Percentiles rank a stretch among this genome's conserved stretches.
These are phyloP conservation scores for Plasmopara halstedii DNA, from an alignment of 352 stramenopile species.

Conservation along the genomic window DNA sequence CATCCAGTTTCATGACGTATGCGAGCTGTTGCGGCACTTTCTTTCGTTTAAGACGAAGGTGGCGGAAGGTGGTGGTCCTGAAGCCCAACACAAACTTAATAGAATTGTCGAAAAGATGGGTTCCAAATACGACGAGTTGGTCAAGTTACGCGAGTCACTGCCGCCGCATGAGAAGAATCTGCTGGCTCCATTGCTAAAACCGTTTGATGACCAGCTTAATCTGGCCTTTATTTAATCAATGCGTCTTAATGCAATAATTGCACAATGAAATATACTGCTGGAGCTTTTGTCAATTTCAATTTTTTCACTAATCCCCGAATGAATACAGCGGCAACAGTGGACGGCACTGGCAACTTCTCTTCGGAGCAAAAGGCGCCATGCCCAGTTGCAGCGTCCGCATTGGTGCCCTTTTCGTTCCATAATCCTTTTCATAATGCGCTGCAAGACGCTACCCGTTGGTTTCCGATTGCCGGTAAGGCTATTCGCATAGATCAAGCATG, in stretches of 20 bases:
- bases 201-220: slow-evolving; percentile 84
- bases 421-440: slow-evolving; percentile 73
- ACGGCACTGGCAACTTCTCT: slow-evolving; percentile 2
- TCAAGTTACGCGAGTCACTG: slow-evolving; percentile 73
- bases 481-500: slow-evolving; percentile 72
- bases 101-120: slow-evolving; percentile 83
- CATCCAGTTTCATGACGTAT: slow-evolving; percentile 82
- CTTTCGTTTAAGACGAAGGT: slow-evolving; percentile 73
- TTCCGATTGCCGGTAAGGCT: slow-evolving; percentile 48
- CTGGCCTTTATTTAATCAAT: slow-evolving; percentile 71
- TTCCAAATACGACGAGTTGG: slow-evolving; percentile 81
- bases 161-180: slow-evolving; percentile 80
- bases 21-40: slow-evolving; percentile 76
- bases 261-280: slow-evolving; percentile 20
- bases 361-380: neutral
- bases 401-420: slow-evolving; percentile 67
- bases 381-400: slow-evolving; percentile 12
- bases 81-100: slow-evolving; percentile 72
- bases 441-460: slow-evolving; percentile 49
- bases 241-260: slow-evolving; percentile 16
- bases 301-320: neutral
- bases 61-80: slow-evolving; percentile 36
- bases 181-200: slow-evolving; percentile 73
- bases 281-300: slow-evolving; percentile 1
- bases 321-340: slow-evolving; percentile 8